Conservation (phyloP, 306 rosid genomes). For the Trifolium repens region DNA sequence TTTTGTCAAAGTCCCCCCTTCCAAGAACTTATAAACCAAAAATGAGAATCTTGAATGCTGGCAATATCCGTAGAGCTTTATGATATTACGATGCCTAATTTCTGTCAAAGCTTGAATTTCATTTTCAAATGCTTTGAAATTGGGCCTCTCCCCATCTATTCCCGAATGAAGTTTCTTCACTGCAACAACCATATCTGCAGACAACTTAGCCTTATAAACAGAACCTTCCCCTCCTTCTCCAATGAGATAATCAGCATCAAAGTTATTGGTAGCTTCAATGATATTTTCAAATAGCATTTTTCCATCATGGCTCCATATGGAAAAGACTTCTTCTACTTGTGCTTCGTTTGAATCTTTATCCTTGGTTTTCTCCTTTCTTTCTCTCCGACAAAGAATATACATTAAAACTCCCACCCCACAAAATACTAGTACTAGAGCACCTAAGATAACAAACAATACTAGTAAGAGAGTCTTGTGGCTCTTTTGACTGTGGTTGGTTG, state of each 20-base stretch:
- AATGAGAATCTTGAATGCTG: slow-evolving; percentile 37
- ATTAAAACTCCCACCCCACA: slow-evolving; percentile 20
- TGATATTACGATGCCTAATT: slow-evolving; percentile 38
- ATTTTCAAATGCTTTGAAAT: slow-evolving; percentile 25
- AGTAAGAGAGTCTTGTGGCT: not conserved
- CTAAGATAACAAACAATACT: slow-evolving; percentile 1
- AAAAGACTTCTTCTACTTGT: slow-evolving; percentile 7
- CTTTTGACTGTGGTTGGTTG: slow-evolving; percentile 3
- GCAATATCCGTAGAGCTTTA: slow-evolving; percentile 40
- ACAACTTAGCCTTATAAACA: slow-evolving; percentile 36
- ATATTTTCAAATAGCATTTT: slow-evolving; percentile 34
- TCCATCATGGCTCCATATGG: slow-evolving; percentile 41
- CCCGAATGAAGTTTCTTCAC: slow-evolving; percentile 35
- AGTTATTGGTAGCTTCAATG: slow-evolving; percentile 40
- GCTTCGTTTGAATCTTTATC: not conserved
- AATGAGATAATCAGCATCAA: slow-evolving; percentile 36
- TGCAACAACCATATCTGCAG: slow-evolving; percentile 22
- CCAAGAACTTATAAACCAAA: slow-evolving; percentile 36
- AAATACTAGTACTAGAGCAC: slow-evolving; percentile 1
- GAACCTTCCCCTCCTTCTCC: slow-evolving; percentile 39
- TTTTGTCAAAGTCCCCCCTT: slow-evolving; percentile 39
- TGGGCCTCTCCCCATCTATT: not conserved
- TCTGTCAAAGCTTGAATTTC: slow-evolving; percentile 42
- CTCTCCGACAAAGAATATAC: slow-evolving; percentile 24
- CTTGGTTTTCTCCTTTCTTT: not conserved